Percentiles rank a stretch among this genome's conserved stretches.
These are phyloP conservation scores for Rhynchospora tenuis DNA, from an alignment of 176 grass and related monocot species.

Conservation along the genomic window DNA sequence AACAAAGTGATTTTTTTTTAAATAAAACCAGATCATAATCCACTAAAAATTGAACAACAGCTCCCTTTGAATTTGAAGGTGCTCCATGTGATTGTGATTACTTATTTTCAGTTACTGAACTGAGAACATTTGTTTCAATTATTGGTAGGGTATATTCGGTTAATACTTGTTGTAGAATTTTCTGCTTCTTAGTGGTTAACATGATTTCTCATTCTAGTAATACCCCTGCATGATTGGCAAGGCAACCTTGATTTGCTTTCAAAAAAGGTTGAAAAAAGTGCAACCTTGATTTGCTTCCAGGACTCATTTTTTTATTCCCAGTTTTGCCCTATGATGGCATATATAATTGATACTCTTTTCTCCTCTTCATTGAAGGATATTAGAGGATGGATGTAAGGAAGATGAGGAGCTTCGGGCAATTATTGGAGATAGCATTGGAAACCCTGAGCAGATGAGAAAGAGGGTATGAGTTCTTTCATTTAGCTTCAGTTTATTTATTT, in stretches of 20 bases:
- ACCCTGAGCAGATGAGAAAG: constrained; percentile 90
- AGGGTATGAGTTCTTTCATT: constrained; percentile 36
- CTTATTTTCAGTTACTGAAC: neutral
- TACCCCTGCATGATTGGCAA: neutral
- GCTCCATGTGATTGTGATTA: neutral
- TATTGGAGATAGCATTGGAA: constrained; percentile 87
- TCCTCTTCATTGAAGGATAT: constrained; percentile 41
- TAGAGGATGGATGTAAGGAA: constrained; percentile 85
- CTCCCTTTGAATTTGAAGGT: neutral
- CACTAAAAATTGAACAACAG: neutral
- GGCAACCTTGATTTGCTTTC: too few species aligned
- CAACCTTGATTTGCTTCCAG: too few species aligned
- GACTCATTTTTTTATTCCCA: neutral
- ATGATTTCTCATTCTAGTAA: neutral
- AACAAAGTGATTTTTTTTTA: neutral
- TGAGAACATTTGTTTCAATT: neutral
- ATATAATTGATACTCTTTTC: neutral
- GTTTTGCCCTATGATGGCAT: neutral
- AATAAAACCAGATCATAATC: neutral
- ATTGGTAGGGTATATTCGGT: neutral
- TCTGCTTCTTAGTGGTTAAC: neutral
- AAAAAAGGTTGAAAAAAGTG: too few species aligned
- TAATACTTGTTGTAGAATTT: neutral
- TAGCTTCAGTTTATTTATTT: neutral
- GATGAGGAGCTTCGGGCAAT: constrained; percentile 74